Evolutionary conservation across 345 rosid genomes (phyloP).

Genomic region (Eucalyptus tenuipes): DNA sequence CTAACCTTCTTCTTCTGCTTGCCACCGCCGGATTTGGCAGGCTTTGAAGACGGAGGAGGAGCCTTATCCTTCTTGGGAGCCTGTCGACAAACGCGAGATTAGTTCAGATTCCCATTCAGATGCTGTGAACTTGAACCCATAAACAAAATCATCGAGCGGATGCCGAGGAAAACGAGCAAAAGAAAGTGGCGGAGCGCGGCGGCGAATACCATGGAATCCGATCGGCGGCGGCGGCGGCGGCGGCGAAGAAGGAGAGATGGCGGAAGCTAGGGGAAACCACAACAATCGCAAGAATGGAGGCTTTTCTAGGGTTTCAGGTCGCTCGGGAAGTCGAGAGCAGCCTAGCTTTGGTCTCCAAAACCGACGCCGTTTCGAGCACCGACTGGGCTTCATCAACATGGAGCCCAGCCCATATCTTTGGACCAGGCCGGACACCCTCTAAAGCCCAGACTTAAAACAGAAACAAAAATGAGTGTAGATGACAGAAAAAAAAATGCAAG

Average conservation of each 20-base stretch:
- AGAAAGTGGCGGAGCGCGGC: not conserved
- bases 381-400: not conserved
- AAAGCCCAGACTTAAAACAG: not conserved
- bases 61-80: conserved; percentile 43
- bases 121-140: not conserved
- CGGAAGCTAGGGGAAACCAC: not conserved
- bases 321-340: not conserved
- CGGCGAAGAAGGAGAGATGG: not conserved
- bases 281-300: not conserved
- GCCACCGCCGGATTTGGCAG: conserved; percentile 29
- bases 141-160: not conserved
- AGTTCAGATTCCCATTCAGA: not conserved
- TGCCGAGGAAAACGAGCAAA: not conserved
- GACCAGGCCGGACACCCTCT: not conserved
- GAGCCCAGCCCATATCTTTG: not conserved
- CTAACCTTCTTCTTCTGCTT: conserved; percentile 36
- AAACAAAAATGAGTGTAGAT: not conserved
- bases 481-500: not conserved
- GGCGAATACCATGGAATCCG: not conserved
- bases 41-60: conserved; percentile 29
- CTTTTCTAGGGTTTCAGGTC: not conserved
- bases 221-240: not conserved
- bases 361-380: not conserved
- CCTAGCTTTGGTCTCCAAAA: not conserved
- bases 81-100: not conserved